phyloP scores from a whole-genome alignment of 305 asterid genomes.

The Caryopteris hybrid region DNA sequence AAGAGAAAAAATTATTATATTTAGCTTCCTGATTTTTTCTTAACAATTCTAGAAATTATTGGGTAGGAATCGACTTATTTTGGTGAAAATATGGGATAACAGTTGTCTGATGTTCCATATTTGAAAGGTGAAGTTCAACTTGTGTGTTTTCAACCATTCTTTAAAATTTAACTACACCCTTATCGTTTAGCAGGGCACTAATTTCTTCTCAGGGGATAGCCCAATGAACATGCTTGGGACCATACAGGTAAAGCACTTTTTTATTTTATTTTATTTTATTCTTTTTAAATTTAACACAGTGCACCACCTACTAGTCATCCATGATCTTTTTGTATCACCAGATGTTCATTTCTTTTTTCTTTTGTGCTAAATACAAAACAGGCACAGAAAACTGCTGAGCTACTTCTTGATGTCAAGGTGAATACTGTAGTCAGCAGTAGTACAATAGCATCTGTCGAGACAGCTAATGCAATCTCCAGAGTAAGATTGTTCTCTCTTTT shows the following conservation, averaged over 20 bases:
- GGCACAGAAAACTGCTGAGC: conserved; percentile 93
- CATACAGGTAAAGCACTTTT: conserved; percentile 50
- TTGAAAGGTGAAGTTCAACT: neutral
- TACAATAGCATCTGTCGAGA: conserved; percentile 58
- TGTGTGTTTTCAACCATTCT: neutral
- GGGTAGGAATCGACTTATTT: too few species aligned
- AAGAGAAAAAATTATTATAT: too few species aligned
- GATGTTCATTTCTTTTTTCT: neutral
- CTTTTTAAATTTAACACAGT: neutral
- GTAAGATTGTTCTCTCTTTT: conserved; percentile 33
- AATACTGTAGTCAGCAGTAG: conserved; percentile 59
- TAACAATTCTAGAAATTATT: too few species aligned
- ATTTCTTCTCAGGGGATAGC: conserved; percentile 38
- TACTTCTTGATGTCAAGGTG: conserved; percentile 78
- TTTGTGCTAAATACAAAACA: conserved; percentile 21
- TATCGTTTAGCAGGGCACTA: conserved; percentile 32
- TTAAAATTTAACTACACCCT: neutral
- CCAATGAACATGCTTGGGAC: conserved; percentile 78
- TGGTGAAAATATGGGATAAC: too few species aligned
- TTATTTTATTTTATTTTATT: too few species aligned
- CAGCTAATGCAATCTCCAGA: conserved; percentile 66
- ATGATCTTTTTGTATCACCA: neutral
- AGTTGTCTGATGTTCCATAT: too few species aligned
- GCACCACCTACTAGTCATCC: neutral
- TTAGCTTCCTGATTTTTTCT: too few species aligned